Base-by-base conservation (phyloP, 306 rosid genomes). In the Medicago arabica region DNA sequence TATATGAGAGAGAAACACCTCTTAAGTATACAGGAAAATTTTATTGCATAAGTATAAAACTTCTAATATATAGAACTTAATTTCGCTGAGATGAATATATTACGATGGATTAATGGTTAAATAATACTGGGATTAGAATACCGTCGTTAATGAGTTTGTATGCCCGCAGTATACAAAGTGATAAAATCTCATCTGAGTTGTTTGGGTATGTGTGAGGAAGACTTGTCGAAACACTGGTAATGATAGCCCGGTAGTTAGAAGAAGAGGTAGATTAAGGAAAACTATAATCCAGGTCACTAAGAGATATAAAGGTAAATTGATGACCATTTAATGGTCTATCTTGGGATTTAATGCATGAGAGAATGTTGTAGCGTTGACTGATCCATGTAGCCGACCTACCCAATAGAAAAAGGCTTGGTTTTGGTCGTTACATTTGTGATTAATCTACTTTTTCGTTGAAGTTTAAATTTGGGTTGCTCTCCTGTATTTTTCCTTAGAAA, bases 401-500 rank as follows among this genome's bases (percentile, higher is more conserved):
- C 40, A 59, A 59, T 28, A 11, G 40, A 7, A 13, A 59, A 19
- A 59, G 7, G 10, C 16, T 59, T 59, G 17, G 11, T 25, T 31
- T 59, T 59, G 14, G 65, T 59, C 28, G 40, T 25, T 59, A 28
- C 65, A 25, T 59, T 28, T 25, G 14, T 25, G 38, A 46, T 55
- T 18, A 46, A 78, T 67, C 53, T 39, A 67, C 40, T 55, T 55
- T 59, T 63, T 82, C 39, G 2, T 65, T 18, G 57, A 60, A 44
- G 38, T 40, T 53, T 59, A 74, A 62, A 23, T 49, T 67, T 83
- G 70, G 72, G 63, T 75, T 63, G 21, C 38, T 58, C 15, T 53
- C 77, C 11, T 44, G 64, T 17, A 10, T 54, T 74, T 75, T 43
- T 25, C 34, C 47, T 34, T 28, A 41, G 17, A 69, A 55, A 61